Evolutionary conservation across 169 alveolate species (phyloP), one percentile per base, ranked within the genome.

Genomic region (Babesia divergens): DNA sequence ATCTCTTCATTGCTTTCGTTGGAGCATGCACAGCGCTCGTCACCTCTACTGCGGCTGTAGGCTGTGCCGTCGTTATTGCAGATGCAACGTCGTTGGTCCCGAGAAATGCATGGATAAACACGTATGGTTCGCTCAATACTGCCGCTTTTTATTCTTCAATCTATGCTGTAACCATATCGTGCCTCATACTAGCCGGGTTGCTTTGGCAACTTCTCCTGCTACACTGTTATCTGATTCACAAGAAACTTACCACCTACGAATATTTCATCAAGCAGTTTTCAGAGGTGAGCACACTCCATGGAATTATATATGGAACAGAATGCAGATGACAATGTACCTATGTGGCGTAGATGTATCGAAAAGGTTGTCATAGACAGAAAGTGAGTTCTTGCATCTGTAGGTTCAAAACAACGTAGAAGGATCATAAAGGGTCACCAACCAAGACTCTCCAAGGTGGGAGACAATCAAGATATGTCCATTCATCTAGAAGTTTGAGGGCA

Each of bases 241-340:
- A 81, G 46, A 71, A 65, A 22, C 53, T 84, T 68, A 84, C 91
- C n/a, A 84, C 91, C 1, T 84, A 80, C 31, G 91, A 84, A 43
- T 84, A 84, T 43, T 77, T 72, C 53, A 67, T 76, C 24, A 76
- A 65, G 76, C 75, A 74, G 42, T 77, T 76, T 14, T 47, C 59
- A 20, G 80, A 58, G 18, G 72, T 62, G 20, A 1, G 68, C 28
- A 26, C 11, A n/a, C 47, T 6, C 18, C 18, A 9, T 4, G 11
- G 2, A 5, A 16, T 14, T 4, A 28, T 8, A 3, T 0, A 11
- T 28, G 32, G 11, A 7, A 11, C 31, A 66, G 67, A 54, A 40
- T 26, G 65, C 67, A 4, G 77, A 51, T 7, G 77, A 66, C 9
- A 66, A 18, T 28, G 52, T 52, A 51, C 68, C 68, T 9, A 4